Percentiles rank a stretch among this genome's conserved stretches.
Conservation (phyloP, 1,284 basidiomycete genomes). For the Boletellus deceptivus region DNA sequence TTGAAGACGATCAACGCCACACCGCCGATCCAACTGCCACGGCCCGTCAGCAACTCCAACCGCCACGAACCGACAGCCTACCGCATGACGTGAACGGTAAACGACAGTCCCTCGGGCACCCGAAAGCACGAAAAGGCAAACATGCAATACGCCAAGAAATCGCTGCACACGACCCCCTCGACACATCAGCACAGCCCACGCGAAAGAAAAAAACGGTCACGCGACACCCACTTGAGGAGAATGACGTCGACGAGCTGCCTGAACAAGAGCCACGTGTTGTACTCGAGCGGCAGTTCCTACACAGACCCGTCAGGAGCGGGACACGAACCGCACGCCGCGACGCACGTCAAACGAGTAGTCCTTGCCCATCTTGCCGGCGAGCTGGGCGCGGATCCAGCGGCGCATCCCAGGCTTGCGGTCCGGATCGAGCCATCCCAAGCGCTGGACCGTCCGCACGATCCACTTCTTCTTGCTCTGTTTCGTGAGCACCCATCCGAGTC, state of each 20-base stretch:
- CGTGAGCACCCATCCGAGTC: conserved; percentile 91
- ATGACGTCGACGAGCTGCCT: conserved; percentile 94
- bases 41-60: neutral
- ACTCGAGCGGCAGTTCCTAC: conserved; percentile 77
- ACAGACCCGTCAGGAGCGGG: too few relatives aligned
- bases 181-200: neutral
- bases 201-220: neutral
- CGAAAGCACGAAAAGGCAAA: conserved; percentile 93
- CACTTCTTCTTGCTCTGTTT: conserved; percentile 93
- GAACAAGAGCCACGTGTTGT: conserved; percentile 91
- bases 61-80: conserved; percentile 26
- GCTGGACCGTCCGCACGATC: conserved; percentile 83
- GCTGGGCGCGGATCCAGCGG: conserved; percentile 83
- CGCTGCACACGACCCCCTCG: conserved; percentile 47
- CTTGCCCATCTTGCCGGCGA: conserved; percentile 91
- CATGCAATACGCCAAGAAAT: conserved; percentile 93
- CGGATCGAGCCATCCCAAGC: conserved; percentile 85
- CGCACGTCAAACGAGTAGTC: conserved; percentile 90
- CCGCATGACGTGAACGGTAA: conserved; percentile 77
- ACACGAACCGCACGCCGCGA: conserved; percentile 8
- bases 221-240: conserved; percentile 77
- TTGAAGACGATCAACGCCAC: conserved; percentile 90
- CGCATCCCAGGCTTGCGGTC: conserved; percentile 61
- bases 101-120: conserved; percentile 75
- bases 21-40: conserved; percentile 80